Evolutionary conservation across 2,329 filamentous ascomycete species (phyloP).

Genomic region (Cladosporium sphaerospermum): DNA sequence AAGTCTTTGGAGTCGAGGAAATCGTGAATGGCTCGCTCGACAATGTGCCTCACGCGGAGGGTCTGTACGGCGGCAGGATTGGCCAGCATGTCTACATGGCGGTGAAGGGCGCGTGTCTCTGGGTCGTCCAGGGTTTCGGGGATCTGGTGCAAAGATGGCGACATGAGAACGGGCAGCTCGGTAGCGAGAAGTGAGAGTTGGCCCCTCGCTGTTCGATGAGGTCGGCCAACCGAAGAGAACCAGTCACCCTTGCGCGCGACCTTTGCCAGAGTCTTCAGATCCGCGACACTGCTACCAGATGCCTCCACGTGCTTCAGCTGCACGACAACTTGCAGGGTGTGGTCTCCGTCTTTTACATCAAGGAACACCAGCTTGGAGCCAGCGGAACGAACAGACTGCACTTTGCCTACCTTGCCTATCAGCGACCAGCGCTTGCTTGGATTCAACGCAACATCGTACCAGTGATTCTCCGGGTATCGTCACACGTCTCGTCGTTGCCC

Average conservation of each 20-base stretch:
- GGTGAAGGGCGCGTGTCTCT: slow-evolving; percentile 67
- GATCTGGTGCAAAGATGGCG: slow-evolving; percentile 73
- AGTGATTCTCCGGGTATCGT: background rate
- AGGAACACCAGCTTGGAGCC: slow-evolving; percentile 80
- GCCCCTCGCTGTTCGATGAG: slow-evolving; percentile 64
- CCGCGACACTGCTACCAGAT: slow-evolving; percentile 25
- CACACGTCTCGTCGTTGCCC: slow-evolving; percentile 13
- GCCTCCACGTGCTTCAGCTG: slow-evolving; percentile 54
- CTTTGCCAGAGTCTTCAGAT: slow-evolving; percentile 57
- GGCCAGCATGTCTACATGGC: slow-evolving; percentile 81
- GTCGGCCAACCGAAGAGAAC: slow-evolving; percentile 61
- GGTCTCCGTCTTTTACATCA: slow-evolving; percentile 67
- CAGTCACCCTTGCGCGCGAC: slow-evolving; percentile 75
- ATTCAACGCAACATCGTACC: slow-evolving; percentile 1
- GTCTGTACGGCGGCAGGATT: slow-evolving; percentile 62
- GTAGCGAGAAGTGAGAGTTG: slow-evolving; percentile 68
- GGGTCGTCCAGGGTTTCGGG: slow-evolving; percentile 64
- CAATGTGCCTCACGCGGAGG: slow-evolving; percentile 64
- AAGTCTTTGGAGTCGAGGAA: slow-evolving; percentile 69
- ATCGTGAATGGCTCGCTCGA: slow-evolving; percentile 67
- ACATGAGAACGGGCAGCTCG: slow-evolving; percentile 63
- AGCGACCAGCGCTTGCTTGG: slow-evolving; percentile 7
- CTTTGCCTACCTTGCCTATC: slow-evolving; percentile 52
- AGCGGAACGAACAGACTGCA: slow-evolving; percentile 63
- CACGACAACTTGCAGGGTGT: slow-evolving; percentile 65